Evolutionary conservation across 306 rosid species (phyloP).

Genomic region (Rosa lucieae): DNA sequence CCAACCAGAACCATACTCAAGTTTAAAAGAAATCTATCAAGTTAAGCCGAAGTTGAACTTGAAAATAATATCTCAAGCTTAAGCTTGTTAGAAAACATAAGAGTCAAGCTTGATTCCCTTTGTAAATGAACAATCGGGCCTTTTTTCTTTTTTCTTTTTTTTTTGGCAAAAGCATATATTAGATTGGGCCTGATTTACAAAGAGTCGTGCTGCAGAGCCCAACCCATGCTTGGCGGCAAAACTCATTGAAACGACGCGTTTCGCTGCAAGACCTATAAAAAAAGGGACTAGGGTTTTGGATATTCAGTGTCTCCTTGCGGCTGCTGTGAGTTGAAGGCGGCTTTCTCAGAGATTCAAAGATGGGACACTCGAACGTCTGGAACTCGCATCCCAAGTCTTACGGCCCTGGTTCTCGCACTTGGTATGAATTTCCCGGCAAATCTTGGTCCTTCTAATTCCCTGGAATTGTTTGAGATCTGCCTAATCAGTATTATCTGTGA

Average conservation of each 20-base stretch:
- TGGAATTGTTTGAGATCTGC: neutral
- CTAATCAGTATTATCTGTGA: neutral
- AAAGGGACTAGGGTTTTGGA: conserved; percentile 15
- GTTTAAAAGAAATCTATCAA: no score
- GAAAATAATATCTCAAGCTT: no score
- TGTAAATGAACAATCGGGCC: no score
- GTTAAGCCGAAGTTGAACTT: no score
- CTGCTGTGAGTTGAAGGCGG: conserved; percentile 1
- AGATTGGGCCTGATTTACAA: neutral
- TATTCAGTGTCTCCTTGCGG: neutral
- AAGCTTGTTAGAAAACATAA: no score
- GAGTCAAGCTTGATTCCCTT: no score
- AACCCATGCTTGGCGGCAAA: neutral
- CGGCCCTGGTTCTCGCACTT: conserved; percentile 56
- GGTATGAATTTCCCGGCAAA: conserved; percentile 16
- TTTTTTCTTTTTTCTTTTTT: no score
- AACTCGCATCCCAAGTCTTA: conserved; percentile 54
- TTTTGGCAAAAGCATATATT: neutral
- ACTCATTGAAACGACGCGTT: neutral
- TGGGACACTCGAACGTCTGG: conserved; percentile 60
- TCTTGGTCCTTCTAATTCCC: neutral
- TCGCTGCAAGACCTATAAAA: neutral
- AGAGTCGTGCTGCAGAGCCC: neutral
- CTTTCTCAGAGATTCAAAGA: conserved; percentile 10
- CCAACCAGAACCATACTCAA: no score